Conservation (phyloP, 2,329 filamentous ascomycete genomes). For the Lanzia echinophila region DNA sequence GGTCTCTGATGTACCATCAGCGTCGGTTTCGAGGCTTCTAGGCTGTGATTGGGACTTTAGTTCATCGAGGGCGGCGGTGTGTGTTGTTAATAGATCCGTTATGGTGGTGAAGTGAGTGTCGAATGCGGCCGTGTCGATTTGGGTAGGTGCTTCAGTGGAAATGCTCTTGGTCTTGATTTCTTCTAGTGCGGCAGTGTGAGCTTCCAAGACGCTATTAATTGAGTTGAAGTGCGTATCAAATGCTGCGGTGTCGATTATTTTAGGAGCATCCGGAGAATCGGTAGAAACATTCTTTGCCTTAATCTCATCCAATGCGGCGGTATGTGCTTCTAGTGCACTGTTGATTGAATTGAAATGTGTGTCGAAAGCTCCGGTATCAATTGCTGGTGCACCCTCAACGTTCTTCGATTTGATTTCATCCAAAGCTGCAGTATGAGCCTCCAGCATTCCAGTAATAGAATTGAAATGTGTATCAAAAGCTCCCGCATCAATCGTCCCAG, state of each 20-base stretch:
- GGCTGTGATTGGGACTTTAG: background rate
- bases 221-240: constrained; percentile 1
- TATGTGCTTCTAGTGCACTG: constrained; percentile 10
- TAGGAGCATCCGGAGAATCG: background rate
- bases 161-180: background rate
- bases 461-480: constrained; percentile 19
- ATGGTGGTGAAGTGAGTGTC: constrained; percentile 11
- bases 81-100: constrained; percentile 11
- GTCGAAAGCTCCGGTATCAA: background rate
- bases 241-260: background rate
- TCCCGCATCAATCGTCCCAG: constrained; percentile 2
- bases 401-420: constrained; percentile 13
- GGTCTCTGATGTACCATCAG: background rate
- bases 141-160: background rate
- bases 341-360: constrained; percentile 6
- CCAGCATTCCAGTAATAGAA: constrained; percentile 8
- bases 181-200: constrained; percentile 2
- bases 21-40: too few relatives aligned
- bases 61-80: constrained; percentile 9
- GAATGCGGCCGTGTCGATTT: background rate
- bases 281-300: constrained; percentile 2
- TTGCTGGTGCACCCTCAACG: background rate
- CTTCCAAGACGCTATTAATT: background rate
- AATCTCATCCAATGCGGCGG: constrained; percentile 15
- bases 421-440: constrained; percentile 2